A percentile compares a stretch with the other conserved stretches of the same genome.
phyloP scores from a whole-genome alignment of 2,329 filamentous ascomycete species.

The Aspergillus cejpii region DNA sequence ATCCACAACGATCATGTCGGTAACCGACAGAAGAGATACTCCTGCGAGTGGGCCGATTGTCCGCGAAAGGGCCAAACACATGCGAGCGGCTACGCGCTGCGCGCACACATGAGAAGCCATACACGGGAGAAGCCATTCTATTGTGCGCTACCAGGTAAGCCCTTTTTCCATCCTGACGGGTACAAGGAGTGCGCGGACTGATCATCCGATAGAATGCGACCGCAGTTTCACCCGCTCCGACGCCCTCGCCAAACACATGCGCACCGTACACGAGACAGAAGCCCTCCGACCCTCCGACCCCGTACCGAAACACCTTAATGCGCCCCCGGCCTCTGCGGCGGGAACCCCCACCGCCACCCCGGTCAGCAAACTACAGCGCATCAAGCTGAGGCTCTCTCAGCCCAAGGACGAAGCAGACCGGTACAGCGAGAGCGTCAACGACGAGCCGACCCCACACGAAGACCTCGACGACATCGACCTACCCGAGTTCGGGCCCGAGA shows the following conservation, averaged over 20 bases:
- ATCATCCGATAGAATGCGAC: slow-evolving; percentile 68
- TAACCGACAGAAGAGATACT: slow-evolving; percentile 88
- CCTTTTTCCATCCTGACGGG: not conserved
- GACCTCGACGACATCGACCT: slow-evolving; percentile 33
- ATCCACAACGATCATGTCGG: slow-evolving; percentile 93
- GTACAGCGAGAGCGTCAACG: slow-evolving; percentile 24
- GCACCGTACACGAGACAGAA: slow-evolving; percentile 96
- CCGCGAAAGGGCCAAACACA: slow-evolving; percentile 81
- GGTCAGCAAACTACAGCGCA: slow-evolving; percentile 34
- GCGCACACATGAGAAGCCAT: slow-evolving; percentile 96
- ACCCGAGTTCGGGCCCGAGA: slow-evolving; percentile 37
- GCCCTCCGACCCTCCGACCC: slow-evolving; percentile 63
- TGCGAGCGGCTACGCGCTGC: slow-evolving; percentile 89
- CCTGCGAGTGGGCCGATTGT: slow-evolving; percentile 96
- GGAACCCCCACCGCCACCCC: slow-evolving; percentile 26
- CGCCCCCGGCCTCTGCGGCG: slow-evolving; percentile 21
- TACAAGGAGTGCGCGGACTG: not conserved
- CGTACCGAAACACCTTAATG: slow-evolving; percentile 36
- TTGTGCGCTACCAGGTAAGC: slow-evolving; percentile 80
- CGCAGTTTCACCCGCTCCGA: slow-evolving; percentile 94
- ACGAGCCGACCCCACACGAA: slow-evolving; percentile 26
- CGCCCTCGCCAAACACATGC: slow-evolving; percentile 95
- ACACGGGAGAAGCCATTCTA: slow-evolving; percentile 98
- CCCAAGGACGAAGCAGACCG: slow-evolving; percentile 27
- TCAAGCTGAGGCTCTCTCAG: slow-evolving; percentile 39